Percentiles rank a stretch among this genome's conserved stretches.
These are phyloP conservation scores for Lactarius evosmus DNA, from an alignment of 768 basidiomycete species.

Conservation along the genomic window DNA sequence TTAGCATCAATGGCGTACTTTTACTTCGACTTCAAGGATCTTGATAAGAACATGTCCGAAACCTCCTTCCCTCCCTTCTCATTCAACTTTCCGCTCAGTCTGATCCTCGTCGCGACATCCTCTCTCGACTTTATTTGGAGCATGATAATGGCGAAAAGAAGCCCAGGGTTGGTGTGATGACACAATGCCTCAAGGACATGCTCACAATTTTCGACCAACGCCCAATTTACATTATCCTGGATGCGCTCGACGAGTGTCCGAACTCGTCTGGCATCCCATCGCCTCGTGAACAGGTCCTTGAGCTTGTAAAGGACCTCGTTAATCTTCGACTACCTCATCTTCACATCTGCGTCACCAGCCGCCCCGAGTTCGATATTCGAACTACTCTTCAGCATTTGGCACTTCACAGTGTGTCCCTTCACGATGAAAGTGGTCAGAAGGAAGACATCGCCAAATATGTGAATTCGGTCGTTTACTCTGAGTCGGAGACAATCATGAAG, in stretches of 20 bases:
- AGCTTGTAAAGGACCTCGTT: neutral
- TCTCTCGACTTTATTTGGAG: neutral
- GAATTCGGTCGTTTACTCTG: neutral
- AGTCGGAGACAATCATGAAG: neutral
- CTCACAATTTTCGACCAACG: neutral
- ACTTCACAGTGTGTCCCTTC: neutral
- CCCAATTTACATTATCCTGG: neutral
- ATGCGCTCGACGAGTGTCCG: neutral
- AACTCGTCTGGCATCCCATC: neutral
- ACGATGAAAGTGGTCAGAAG: neutral
- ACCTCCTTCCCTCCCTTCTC: neutral
- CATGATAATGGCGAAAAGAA: neutral
- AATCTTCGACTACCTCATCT: neutral
- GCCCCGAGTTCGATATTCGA: neutral
- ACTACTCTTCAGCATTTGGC: neutral
- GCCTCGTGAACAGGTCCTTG: neutral
- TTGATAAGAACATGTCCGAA: neutral
- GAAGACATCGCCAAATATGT: neutral
- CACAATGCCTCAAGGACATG: neutral
- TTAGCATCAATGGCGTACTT: neutral
- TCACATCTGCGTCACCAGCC: neutral
- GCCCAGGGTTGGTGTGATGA: neutral
- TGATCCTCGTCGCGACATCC: neutral
- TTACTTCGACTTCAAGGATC: neutral
- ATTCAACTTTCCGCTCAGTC: neutral